Conservation (phyloP, 176 grass and related monocot genomes). For the Puccinellia tenuiflora region DNA sequence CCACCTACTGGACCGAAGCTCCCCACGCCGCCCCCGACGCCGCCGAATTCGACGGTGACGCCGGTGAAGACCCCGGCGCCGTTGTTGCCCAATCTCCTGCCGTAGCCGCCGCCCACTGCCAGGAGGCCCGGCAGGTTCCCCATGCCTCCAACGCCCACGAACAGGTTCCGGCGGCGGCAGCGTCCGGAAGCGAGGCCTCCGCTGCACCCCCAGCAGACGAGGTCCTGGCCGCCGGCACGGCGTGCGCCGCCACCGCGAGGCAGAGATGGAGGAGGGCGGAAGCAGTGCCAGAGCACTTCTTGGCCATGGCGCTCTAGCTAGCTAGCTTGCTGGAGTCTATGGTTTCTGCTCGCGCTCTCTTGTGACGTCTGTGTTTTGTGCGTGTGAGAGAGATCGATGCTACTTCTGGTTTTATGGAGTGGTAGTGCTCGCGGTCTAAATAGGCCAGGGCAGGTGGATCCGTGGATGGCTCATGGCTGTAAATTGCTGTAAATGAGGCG, state of each 20-base stretch:
- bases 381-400: neutral
- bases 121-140: slow-evolving; percentile 49
- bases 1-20: slow-evolving; percentile 20
- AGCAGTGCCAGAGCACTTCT: slow-evolving; percentile 1
- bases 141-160: slow-evolving; percentile 46
- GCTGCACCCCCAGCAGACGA: neutral
- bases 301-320: slow-evolving; percentile 16
- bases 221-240: slow-evolving; percentile 7
- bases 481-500: too few relatives aligned
- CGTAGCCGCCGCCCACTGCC: slow-evolving; percentile 30
- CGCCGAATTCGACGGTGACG: slow-evolving; percentile 39
- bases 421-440: slow-evolving; percentile 16
- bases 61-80: slow-evolving; percentile 52
- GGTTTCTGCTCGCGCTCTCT: neutral
- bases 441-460: slow-evolving; percentile 27
- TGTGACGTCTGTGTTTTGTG: neutral
- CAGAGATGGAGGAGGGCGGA: slow-evolving; percentile 11
- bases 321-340: neutral
- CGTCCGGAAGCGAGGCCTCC: neutral
- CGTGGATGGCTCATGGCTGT: too few relatives aligned
- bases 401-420: neutral
- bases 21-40: slow-evolving; percentile 33
- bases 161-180: slow-evolving; percentile 28
- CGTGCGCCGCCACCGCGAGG: slow-evolving; percentile 17
- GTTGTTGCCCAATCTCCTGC: slow-evolving; percentile 54